Percentiles rank a stretch among this genome's conserved stretches.
Evolutionary conservation across 768 basidiomycete genomes (phyloP).

Genomic region (Tephrocybe sp.): DNA sequence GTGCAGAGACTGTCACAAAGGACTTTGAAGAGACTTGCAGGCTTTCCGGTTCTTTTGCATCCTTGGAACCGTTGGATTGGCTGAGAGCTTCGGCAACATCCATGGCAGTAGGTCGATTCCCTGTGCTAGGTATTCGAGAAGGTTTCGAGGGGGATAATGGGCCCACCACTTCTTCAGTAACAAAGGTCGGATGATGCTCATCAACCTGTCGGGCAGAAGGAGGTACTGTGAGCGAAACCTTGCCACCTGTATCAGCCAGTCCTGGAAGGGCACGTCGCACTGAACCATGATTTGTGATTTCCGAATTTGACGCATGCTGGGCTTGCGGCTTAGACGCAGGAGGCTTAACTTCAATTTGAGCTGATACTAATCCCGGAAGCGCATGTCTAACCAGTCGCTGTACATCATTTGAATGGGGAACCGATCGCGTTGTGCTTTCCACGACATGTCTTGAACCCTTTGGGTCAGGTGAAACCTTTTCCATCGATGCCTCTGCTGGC

Average conservation of each 20-base stretch:
- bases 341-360: neutral
- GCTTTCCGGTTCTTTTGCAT: neutral
- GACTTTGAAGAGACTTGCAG: neutral
- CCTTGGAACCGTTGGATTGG: conserved; percentile 19
- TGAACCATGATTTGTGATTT: neutral
- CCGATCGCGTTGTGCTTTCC: neutral
- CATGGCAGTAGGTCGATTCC: conserved; percentile 72
- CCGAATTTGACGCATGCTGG: neutral
- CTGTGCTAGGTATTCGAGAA: conserved; percentile 63
- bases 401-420: neutral
- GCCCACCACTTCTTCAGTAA: conserved; percentile 19
- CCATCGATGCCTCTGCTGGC: neutral
- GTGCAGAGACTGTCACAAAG: conserved; percentile 18
- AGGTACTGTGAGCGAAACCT: neutral
- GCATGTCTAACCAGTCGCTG: conserved; percentile 7
- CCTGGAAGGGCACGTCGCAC: conserved; percentile 7
- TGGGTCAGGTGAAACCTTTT: neutral
- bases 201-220: neutral
- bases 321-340: neutral
- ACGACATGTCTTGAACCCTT: neutral
- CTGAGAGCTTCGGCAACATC: conserved; percentile 67
- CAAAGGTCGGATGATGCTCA: neutral
- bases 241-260: neutral
- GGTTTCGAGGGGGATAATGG: conserved; percentile 38
- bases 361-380: conserved; percentile 10